Evolutionary conservation across 306 rosid genomes (phyloP).

Genomic region (Inga laurina): DNA sequence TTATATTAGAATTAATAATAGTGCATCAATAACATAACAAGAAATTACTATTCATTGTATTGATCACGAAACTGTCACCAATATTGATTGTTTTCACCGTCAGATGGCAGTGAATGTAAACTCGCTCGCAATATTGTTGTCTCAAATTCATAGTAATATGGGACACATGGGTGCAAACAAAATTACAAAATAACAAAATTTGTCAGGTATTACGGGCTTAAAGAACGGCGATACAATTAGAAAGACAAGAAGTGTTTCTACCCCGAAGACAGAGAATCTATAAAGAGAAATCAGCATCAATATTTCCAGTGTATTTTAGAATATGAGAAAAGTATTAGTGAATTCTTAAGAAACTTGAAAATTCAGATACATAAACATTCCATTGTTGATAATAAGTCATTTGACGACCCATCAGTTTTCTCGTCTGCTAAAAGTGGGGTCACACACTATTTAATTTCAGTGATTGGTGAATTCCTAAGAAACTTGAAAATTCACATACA

Average conservation of each 20-base stretch:
- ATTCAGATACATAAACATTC: background rate
- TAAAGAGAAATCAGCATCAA: slow-evolving; percentile 9
- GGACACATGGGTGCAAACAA: background rate
- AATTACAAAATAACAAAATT: background rate
- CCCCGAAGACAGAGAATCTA: background rate
- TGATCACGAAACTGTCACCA: slow-evolving; percentile 19
- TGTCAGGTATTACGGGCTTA: background rate
- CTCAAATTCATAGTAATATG: background rate
- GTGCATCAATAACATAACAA: slow-evolving; percentile 1
- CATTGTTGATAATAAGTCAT: background rate
- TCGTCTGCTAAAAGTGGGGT: background rate
- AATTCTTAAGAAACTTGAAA: background rate
- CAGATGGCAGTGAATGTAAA: slow-evolving; percentile 26
- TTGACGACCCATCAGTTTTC: background rate
- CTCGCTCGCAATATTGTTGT: background rate
- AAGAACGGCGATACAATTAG: background rate
- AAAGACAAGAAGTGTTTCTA: background rate
- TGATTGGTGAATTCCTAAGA: background rate
- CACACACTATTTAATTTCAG: slow-evolving; percentile 1
- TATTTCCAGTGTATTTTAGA: background rate
- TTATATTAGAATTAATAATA: background rate
- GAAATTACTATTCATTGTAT: background rate
- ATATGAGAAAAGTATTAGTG: background rate
- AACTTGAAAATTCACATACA: background rate
- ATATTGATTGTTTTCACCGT: slow-evolving; percentile 9